Evolutionary conservation across 257 asterid genomes (phyloP).

Genomic region (Solanum piurae): DNA sequence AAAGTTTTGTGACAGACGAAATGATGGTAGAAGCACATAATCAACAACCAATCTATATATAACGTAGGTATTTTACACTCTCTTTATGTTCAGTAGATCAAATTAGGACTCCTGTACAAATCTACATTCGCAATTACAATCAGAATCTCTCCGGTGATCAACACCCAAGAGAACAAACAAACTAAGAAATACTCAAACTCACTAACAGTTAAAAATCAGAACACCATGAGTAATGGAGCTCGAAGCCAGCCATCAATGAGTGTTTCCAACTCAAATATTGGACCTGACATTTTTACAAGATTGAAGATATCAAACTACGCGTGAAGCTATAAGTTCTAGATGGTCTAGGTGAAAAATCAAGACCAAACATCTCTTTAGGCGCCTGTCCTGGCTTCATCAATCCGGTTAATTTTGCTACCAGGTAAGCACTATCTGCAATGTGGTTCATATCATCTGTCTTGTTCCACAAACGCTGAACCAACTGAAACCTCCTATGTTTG

Average conservation of each 20-base stretch:
- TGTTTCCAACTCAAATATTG: background rate
- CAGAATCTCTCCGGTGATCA: background rate
- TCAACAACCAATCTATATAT: background rate
- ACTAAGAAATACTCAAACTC: background rate
- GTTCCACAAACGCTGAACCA: conserved; percentile 65
- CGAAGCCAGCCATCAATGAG: background rate
- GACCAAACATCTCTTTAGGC: conserved; percentile 85
- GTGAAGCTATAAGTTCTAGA: conserved; percentile 44
- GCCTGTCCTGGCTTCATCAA: conserved; percentile 44
- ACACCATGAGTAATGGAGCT: background rate
- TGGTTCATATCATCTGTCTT: conserved; percentile 61
- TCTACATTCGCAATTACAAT: background rate
- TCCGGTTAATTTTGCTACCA: conserved; percentile 64
- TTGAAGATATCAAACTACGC: conserved; percentile 46
- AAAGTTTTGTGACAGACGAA: background rate
- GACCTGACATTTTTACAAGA: conserved; percentile 18
- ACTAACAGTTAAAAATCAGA: background rate
- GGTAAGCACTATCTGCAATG: conserved; percentile 56
- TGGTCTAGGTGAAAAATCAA: conserved; percentile 60
- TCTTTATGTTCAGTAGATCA: conserved; percentile 1
- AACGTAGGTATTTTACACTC: background rate
- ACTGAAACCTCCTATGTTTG: conserved; percentile 60
- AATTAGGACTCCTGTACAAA: background rate
- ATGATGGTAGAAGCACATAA: background rate
- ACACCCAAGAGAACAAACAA: background rate